A percentile compares a stretch with the other conserved stretches of the same genome.
Evolutionary conservation across 2,329 filamentous ascomycete genomes (phyloP).

Genomic region (Sporothrix luriei): DNA sequence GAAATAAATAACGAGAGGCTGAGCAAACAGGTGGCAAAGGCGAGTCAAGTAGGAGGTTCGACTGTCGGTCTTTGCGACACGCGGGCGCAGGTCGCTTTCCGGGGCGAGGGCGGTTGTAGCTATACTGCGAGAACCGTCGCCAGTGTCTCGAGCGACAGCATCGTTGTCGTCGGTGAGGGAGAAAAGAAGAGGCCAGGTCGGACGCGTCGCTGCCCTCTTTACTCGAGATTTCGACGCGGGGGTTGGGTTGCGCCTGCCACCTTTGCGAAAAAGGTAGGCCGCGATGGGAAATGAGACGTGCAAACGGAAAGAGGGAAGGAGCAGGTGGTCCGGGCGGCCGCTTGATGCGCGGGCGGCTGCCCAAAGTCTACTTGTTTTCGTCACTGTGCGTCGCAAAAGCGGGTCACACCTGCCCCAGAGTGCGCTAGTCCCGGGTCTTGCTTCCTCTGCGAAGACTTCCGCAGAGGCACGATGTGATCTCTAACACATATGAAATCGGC

Average conservation of each 20-base stretch:
- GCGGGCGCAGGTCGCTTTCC: neutral
- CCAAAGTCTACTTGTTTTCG: slow-evolving; percentile 17
- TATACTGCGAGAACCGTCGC: slow-evolving; percentile 5
- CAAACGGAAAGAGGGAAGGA: slow-evolving; percentile 16
- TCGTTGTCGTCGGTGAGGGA: neutral
- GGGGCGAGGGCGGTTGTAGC: neutral
- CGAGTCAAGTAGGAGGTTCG: neutral
- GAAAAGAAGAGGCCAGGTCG: neutral
- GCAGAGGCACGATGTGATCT: neutral
- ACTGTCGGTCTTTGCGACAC: neutral
- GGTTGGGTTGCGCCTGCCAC: slow-evolving; percentile 7
- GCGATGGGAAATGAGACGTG: slow-evolving; percentile 2
- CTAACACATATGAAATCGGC: neutral
- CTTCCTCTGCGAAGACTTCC: neutral
- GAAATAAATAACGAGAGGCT: neutral
- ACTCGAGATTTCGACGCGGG: neutral
- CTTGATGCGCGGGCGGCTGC: neutral
- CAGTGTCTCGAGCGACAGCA: slow-evolving; percentile 16
- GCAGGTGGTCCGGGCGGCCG: slow-evolving; percentile 12
- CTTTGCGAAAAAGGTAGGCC: neutral
- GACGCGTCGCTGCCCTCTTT: neutral
- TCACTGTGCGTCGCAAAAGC: slow-evolving; percentile 12
- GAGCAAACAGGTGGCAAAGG: neutral
- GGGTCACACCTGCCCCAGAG: neutral
- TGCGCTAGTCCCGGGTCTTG: neutral